Evolutionary conservation across 257 asterid genomes (phyloP).

Genomic region (Primulina eburnea): DNA sequence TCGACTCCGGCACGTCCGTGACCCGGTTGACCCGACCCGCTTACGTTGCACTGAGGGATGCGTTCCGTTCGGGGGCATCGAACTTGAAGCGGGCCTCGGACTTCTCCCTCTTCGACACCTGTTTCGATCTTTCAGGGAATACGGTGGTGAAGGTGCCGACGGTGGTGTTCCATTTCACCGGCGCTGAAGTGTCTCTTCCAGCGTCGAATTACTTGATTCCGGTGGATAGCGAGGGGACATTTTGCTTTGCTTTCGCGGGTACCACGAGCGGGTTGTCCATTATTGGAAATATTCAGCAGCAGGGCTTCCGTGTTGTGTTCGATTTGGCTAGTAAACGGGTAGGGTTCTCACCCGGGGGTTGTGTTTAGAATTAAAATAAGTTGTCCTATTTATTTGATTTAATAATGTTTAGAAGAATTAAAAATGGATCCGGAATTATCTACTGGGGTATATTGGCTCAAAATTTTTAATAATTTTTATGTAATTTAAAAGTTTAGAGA

Average conservation of each 20-base stretch:
- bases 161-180: constrained; percentile 72
- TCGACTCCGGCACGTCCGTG: constrained; percentile 88
- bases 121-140: constrained; percentile 77
- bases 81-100: constrained; percentile 43
- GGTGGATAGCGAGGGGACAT: constrained; percentile 62
- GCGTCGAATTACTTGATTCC: constrained; percentile 89
- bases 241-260: constrained; percentile 94
- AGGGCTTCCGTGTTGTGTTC: constrained; percentile 66
- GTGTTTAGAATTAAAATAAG: constrained; percentile 18
- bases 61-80: constrained; percentile 56
- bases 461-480: no score
- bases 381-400: no score
- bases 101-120: constrained; percentile 75
- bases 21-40: constrained; percentile 78
- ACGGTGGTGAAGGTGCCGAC: constrained; percentile 83
- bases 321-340: constrained; percentile 52
- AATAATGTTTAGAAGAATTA: no score
- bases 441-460: no score
- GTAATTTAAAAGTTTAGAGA: no score
- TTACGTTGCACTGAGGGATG: constrained; percentile 60
- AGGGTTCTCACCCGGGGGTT: constrained; percentile 58
- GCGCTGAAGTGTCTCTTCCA: constrained; percentile 81
- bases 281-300: constrained; percentile 65
- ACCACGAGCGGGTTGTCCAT: constrained; percentile 61
- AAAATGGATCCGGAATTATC: no score